phyloP scores from a whole-genome alignment of 768 basidiomycete genomes.

The Gymnopilus dilepis region DNA sequence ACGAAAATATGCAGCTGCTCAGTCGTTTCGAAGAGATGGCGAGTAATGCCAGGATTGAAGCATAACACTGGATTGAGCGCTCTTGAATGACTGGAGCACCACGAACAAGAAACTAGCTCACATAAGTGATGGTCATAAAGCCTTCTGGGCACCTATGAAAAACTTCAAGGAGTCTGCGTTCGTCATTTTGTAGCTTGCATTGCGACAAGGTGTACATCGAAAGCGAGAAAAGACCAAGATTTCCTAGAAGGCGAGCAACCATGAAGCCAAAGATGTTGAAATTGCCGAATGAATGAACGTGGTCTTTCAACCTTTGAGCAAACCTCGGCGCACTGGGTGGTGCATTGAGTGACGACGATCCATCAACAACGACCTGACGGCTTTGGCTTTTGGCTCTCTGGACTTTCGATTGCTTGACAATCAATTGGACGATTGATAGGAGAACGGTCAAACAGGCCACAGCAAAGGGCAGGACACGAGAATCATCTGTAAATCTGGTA shows the following conservation, averaged over 20 bases:
- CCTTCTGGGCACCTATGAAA: constrained; percentile 4
- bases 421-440: constrained; percentile 5
- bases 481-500: constrained; percentile 12
- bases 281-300: constrained; percentile 13
- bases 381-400: not conserved
- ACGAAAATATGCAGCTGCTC: no score
- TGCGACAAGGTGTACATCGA: not conserved
- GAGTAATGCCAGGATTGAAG: constrained; percentile 14
- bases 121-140: constrained; percentile 19
- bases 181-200: no score
- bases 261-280: constrained; percentile 16
- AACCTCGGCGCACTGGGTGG: not conserved
- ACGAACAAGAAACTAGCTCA: constrained; percentile 2
- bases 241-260: constrained; percentile 14
- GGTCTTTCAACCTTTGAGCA: not conserved
- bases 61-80: constrained; percentile 13
- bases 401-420: not conserved
- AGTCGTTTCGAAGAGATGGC: constrained; percentile 8
- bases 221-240: constrained; percentile 11
- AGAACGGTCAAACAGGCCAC: not conserved
- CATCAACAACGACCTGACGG: not conserved
- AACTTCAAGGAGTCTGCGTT: not conserved
- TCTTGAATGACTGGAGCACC: no score
- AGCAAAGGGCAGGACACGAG: constrained; percentile 15
- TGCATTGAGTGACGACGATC: not conserved